Evolutionary conservation across 768 basidiomycete genomes (phyloP).

Genomic region (Galerina sulciceps): DNA sequence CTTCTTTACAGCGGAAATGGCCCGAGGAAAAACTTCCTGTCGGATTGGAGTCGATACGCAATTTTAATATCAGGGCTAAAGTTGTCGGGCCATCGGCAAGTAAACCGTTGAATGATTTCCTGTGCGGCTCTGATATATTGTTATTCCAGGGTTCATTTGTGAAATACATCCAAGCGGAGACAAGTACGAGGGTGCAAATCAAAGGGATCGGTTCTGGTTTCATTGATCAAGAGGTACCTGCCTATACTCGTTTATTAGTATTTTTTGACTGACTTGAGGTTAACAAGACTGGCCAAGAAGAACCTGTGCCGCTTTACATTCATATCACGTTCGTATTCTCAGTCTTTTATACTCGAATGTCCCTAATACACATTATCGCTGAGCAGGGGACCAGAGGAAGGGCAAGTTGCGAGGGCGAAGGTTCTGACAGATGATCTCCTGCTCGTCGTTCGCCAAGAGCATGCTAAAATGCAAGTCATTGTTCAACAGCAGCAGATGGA

Average conservation of each 20-base stretch:
- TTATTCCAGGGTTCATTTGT: constrained; percentile 85
- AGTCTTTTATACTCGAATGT: background rate
- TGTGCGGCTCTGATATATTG: background rate
- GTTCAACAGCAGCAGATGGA: constrained; percentile 85
- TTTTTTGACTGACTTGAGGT: background rate
- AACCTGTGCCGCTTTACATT: constrained; percentile 90
- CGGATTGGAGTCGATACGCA: constrained; percentile 86
- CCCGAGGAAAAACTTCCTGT: constrained; percentile 95
- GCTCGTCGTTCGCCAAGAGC: constrained; percentile 86
- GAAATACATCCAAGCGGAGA: constrained; percentile 97
- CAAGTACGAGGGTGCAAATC: constrained; percentile 94
- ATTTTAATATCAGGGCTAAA: constrained; percentile 98
- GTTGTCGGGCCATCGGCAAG: constrained; percentile 92
- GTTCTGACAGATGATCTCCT: constrained; percentile 88
- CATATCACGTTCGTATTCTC: constrained; percentile 77
- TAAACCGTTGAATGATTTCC: background rate
- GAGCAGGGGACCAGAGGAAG: constrained; percentile 77
- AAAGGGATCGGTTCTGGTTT: constrained; percentile 96
- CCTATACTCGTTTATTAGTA: background rate
- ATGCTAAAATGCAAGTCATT: constrained; percentile 73
- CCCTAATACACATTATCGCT: background rate
- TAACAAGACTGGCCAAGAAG: constrained; percentile 76
- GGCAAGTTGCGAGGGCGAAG: constrained; percentile 85
- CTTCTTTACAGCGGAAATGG: constrained; percentile 80
- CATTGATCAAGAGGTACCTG: constrained; percentile 61